Conservation (phyloP, 805 yeast genomes). For the Lipomyces kockii region DNA sequence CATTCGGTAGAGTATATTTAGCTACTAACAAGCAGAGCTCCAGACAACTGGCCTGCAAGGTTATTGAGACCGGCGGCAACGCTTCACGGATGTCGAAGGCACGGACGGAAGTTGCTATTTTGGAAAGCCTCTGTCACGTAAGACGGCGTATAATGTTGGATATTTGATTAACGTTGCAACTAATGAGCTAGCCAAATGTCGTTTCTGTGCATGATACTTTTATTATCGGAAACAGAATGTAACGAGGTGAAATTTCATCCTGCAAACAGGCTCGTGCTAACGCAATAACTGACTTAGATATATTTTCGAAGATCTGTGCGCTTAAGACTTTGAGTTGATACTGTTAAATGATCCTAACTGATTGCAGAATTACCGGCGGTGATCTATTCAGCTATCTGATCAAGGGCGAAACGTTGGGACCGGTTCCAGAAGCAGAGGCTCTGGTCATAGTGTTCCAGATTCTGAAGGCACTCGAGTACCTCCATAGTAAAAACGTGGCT, state of each 20-base stretch:
- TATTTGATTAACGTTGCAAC: neutral
- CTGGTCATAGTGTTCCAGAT: slow-evolving; percentile 61
- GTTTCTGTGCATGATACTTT: slow-evolving; percentile 31
- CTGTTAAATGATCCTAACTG: neutral
- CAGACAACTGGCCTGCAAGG: slow-evolving; percentile 38
- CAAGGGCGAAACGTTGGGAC: slow-evolving; percentile 47
- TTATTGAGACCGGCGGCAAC: slow-evolving; percentile 31
- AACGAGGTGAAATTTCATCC: neutral
- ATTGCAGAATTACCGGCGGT: slow-evolving; percentile 53
- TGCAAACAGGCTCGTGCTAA: neutral
- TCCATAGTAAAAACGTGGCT: slow-evolving; percentile 60
- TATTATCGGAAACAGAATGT: slow-evolving; percentile 28
- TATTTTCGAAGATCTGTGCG: slow-evolving; percentile 38
- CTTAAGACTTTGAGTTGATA: neutral
- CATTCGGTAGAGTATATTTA: slow-evolving; percentile 34
- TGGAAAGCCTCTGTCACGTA: slow-evolving; percentile 33
- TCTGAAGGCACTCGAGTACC: slow-evolving; percentile 58
- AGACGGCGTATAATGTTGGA: neutral
- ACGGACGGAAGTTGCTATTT: slow-evolving; percentile 34
- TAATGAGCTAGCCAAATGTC: slow-evolving; percentile 31
- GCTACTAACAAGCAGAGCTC: slow-evolving; percentile 16
- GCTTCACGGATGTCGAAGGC: slow-evolving; percentile 25
- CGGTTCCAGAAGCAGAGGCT: slow-evolving; percentile 60
- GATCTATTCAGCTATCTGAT: slow-evolving; percentile 62
- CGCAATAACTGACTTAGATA: slow-evolving; percentile 22